Evolutionary conservation across 176 grass and related monocot species (phyloP).

Genomic region (Themeda triandra): DNA sequence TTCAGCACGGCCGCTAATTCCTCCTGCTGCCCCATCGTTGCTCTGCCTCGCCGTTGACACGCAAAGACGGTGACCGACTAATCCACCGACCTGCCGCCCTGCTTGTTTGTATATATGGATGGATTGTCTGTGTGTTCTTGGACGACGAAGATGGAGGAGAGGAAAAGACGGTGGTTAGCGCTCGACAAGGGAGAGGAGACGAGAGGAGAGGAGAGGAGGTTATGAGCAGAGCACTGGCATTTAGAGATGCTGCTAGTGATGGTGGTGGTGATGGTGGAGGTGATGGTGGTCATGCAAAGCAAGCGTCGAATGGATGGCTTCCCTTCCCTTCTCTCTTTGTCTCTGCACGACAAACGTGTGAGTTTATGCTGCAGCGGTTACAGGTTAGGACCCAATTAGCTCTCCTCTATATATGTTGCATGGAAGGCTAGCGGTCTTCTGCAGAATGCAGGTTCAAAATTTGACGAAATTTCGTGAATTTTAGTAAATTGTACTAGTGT

Average conservation of each 20-base stretch:
- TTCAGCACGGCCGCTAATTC: not conserved
- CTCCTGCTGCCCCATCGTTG: slow-evolving; percentile 39
- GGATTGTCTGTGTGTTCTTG: slow-evolving; percentile 3
- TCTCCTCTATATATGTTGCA: not conserved
- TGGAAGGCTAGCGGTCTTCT: not conserved
- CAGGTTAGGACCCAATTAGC: slow-evolving; percentile 10
- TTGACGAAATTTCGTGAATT: not conserved
- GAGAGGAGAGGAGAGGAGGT: not conserved
- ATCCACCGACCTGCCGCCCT: not conserved
- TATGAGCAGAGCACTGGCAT: not conserved
- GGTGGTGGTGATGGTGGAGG: not conserved
- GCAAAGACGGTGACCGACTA: not conserved
- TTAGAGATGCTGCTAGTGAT: not conserved
- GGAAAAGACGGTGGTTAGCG: not conserved
- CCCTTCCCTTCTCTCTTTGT: not conserved
- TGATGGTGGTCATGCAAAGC: slow-evolving; percentile 10
- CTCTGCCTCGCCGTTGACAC: not conserved
- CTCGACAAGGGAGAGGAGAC: no score
- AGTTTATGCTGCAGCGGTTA: slow-evolving; percentile 23
- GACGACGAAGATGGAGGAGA: not conserved
- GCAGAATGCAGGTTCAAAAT: not conserved
- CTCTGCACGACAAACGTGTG: slow-evolving; percentile 31
- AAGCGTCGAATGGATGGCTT: not conserved
- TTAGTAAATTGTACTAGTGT: no score
- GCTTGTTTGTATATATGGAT: not conserved